Conservation (phyloP, 805 yeast genomes). For the Candida nemodendra region DNA sequence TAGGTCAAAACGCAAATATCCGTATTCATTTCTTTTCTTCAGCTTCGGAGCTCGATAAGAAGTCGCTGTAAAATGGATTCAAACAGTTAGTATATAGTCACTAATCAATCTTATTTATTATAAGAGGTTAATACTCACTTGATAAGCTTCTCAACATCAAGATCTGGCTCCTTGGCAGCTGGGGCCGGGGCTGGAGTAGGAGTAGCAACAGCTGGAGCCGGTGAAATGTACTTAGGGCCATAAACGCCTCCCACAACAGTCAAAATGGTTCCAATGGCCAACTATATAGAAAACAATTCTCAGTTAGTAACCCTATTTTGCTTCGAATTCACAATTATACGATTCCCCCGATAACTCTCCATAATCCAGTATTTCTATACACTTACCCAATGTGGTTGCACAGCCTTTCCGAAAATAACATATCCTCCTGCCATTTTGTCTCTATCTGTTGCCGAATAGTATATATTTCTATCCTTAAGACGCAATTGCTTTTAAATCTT, state of each 20-base stretch:
- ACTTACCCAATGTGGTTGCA: conserved; percentile 74
- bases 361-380: background rate
- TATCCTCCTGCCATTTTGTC: conserved; percentile 84
- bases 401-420: conserved; percentile 77
- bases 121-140: conserved; percentile 24
- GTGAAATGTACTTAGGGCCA: conserved; percentile 47
- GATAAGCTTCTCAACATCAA: conserved; percentile 34
- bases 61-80: conserved; percentile 20
- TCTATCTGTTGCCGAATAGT: no score
- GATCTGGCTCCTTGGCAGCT: conserved; percentile 34
- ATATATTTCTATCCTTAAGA: no score
- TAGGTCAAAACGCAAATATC: no score
- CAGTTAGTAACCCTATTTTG: conserved; percentile 11
- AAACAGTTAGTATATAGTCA: background rate
- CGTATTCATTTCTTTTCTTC: conserved; percentile 8
- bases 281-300: conserved; percentile 32
- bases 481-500: no score
- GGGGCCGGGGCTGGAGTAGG: conserved; percentile 61
- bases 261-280: conserved; percentile 79
- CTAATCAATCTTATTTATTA: background rate
- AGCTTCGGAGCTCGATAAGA: conserved; percentile 27
- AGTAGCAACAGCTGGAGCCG: conserved; percentile 46
- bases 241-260: conserved; percentile 57
- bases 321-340: background rate
- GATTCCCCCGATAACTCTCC: background rate